These are phyloP conservation scores for Apiotrichum sp. DNA, from an alignment of 1,284 basidiomycete genomes.

Conservation along the genomic window DNA sequence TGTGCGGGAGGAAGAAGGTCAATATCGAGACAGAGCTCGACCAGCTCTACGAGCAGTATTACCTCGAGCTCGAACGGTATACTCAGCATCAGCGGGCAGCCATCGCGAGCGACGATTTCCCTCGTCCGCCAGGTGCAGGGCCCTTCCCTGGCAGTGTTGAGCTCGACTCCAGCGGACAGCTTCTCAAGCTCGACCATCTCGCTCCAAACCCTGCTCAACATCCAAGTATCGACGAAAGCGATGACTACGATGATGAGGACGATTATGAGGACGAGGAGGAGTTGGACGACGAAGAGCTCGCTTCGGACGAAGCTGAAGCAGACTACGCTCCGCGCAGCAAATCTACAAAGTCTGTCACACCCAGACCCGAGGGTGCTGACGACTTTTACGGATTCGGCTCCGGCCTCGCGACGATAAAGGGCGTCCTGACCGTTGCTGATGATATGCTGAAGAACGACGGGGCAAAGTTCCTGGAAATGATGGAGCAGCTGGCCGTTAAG, in stretches of 20 bases:
- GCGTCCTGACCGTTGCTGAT: conserved; percentile 97
- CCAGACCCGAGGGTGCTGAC: conserved; percentile 47
- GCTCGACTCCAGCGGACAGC: conserved; percentile 80
- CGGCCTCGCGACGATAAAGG: conserved; percentile 76
- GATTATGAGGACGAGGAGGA: conserved; percentile 46
- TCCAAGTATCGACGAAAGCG: conserved; percentile 38
- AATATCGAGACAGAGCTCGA: conserved; percentile 99
- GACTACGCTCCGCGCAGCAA: conserved; percentile 14
- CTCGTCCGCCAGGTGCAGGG: conserved; percentile 89
- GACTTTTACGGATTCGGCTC: conserved; percentile 73
- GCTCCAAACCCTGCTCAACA: conserved; percentile 49
- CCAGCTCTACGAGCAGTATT: conserved; percentile 99
- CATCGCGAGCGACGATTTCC: conserved; percentile 72
- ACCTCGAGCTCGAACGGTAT: conserved; percentile 98
- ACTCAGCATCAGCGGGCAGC: conserved; percentile 93
- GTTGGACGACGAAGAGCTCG: conserved; percentile 57
- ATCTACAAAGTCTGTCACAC: conserved; percentile 23
- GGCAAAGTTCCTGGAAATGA: conserved; percentile 99
- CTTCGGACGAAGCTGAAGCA: conserved; percentile 61
- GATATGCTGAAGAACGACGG: conserved; percentile 98
- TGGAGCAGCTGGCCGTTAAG: conserved; percentile 96
- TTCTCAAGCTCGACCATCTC: conserved; percentile 60
- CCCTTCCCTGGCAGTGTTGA: conserved; percentile 98
- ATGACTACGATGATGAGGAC: conserved; percentile 41
- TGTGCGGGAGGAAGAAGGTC: conserved; percentile 94